Percentiles rank a stretch among this genome's conserved stretches.
Conservation (phyloP, 371 early-diverging fungal species). For the Mortierella sp. region DNA sequence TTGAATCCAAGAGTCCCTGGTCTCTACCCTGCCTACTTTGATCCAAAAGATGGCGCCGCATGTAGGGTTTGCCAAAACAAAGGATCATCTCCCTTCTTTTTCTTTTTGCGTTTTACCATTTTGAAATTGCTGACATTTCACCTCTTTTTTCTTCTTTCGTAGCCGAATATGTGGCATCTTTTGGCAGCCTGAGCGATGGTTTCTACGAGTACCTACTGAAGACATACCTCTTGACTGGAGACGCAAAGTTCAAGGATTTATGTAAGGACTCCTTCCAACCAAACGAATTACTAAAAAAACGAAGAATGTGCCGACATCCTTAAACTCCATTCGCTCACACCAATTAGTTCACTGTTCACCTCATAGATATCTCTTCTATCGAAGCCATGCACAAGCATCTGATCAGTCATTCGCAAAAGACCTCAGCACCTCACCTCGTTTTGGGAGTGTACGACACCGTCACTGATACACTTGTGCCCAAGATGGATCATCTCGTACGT, state of each 20-base stretch:
- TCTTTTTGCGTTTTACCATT: not conserved
- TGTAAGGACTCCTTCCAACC: slow-evolving; percentile 58
- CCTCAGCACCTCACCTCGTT: slow-evolving; percentile 57
- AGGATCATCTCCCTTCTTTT: not conserved
- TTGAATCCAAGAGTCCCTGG: slow-evolving; percentile 63
- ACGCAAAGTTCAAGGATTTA: slow-evolving; percentile 61
- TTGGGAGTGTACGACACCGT: slow-evolving; percentile 65
- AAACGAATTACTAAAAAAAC: no score
- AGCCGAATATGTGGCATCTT: slow-evolving; percentile 53
- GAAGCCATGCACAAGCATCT: slow-evolving; percentile 69
- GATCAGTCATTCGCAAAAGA: slow-evolving; percentile 61
- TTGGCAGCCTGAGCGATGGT: slow-evolving; percentile 69
- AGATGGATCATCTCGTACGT: slow-evolving; percentile 69
- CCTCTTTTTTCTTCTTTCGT: not conserved
- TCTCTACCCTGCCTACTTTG: slow-evolving; percentile 64
- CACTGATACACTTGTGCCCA: slow-evolving; percentile 41
- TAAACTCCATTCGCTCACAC: slow-evolving; percentile 53
- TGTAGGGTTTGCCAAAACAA: slow-evolving; percentile 32
- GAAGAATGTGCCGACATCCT: not conserved
- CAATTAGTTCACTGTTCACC: not conserved
- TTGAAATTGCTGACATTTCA: not conserved
- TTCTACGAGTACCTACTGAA: slow-evolving; percentile 79
- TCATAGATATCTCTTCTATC: slow-evolving; percentile 63
- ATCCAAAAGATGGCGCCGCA: slow-evolving; percentile 42
- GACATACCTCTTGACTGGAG: slow-evolving; percentile 68